phyloP scores from a whole-genome alignment of 331 rosid species.

The Cydonia oblonga region DNA sequence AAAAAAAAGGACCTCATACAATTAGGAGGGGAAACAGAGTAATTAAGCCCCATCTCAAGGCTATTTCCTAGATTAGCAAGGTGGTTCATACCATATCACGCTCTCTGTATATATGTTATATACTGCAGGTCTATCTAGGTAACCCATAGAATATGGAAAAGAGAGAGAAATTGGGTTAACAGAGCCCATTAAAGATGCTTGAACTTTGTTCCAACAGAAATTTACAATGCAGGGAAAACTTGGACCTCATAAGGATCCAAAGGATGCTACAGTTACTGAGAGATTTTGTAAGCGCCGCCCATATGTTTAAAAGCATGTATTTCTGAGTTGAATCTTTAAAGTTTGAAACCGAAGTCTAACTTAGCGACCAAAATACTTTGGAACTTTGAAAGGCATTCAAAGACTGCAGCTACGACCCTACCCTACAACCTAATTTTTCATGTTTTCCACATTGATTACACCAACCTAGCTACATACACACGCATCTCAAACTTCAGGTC shows the following conservation, averaged over 20 bases:
- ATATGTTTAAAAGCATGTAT: constrained; percentile 7
- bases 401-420: constrained; percentile 1
- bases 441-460: neutral
- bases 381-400: constrained; percentile 15
- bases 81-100: neutral
- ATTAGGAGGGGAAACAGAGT: neutral
- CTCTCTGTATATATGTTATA: no score
- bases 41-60: neutral
- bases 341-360: constrained; percentile 14
- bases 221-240: no score
- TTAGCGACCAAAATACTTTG: constrained; percentile 22
- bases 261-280: no score
- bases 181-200: neutral
- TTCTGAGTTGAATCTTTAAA: constrained; percentile 8
- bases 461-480: constrained; percentile 12
- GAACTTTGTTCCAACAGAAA: neutral
- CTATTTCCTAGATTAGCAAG: neutral
- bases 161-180: no score
- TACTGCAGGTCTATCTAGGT: neutral
- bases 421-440: neutral
- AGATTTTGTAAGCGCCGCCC: constrained; percentile 33
- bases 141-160: no score
- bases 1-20: neutral
- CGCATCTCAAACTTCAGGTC: neutral
- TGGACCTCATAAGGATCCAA: no score